These are phyloP conservation scores for apple (Malus domestica) DNA, from an alignment of 306 rosid species.

Conservation along the genomic window ASM211411v1 NC_041795.1:8048001-8048500, in stretches of 20 bases:
- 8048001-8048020: not conserved
- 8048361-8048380: constrained; percentile 60
- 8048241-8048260: constrained; percentile 39
- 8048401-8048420: constrained; percentile 35
- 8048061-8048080: constrained; percentile 4
- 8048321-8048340: constrained; percentile 6
- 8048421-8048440: constrained; percentile 17
- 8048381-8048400: constrained; percentile 48
- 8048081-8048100: not conserved
- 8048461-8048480: not conserved
- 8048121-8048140: not conserved
- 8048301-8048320: constrained; percentile 4
- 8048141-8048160: constrained; percentile 2
- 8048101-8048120: not conserved
- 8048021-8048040: constrained; percentile 64
- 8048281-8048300: constrained; percentile 46
- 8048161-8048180: not conserved
- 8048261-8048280: constrained; percentile 56
- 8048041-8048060: constrained; percentile 39
- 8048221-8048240: constrained; percentile 18
- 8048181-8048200: constrained; percentile 5
- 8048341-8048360: not conserved
- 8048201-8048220: not conserved
- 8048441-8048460: constrained; percentile 31
- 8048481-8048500: constrained; percentile 17